Base-by-base conservation (phyloP, 805 yeast species). In the Yamadazyma olivae region DNA sequence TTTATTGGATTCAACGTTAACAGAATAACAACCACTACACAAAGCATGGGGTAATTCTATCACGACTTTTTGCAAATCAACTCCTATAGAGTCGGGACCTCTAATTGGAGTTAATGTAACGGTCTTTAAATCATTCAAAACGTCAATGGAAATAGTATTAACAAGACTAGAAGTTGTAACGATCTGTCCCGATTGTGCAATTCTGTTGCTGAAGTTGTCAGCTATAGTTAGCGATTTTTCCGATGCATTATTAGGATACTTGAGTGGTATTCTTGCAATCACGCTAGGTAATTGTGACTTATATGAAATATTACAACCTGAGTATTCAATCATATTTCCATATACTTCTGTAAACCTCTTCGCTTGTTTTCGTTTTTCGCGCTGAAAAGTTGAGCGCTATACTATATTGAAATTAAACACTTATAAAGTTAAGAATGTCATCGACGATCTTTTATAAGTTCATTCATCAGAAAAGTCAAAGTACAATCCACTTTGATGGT, bases 401-500 rank as follows among this genome's bases (percentile, higher is more conserved):
- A n/a, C n/a, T n/a, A n/a, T n/a, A n/a, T n/a, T n/a, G n/a, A n/a
- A n/a, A 17, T 17, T 14, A 13, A 17, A 32, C 17, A 4, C 12
- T 20, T 9, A 5, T 21, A 21, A n/a, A 25, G 17, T 19, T 3
- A 13, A 4, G 5, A 9, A 87, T 88, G 95, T 83, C 95, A 6
- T 86, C 95, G 10, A 82, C 86, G 2, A 85, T 91, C 8, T 93
- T 88, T 57, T 91, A 91, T 56, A 74, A 79, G 54, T 91, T 93
- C 60, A 66, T 79, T 41, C 91, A 95, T 12, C 96, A 90, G 57
- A 82, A 80, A 51, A 80, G 76, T 27, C 81, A 85, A 19, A 79
- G 85, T 1, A 75, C 95, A 28, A 77, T 93, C 18, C 74, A 81
- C 31, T 93, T 93, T 54, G 99, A 93, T 57, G 99, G 99, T 15